phyloP scores from a whole-genome alignment of 1,284 basidiomycete genomes.

The Kalmanozyma brasiliensis region DNA sequence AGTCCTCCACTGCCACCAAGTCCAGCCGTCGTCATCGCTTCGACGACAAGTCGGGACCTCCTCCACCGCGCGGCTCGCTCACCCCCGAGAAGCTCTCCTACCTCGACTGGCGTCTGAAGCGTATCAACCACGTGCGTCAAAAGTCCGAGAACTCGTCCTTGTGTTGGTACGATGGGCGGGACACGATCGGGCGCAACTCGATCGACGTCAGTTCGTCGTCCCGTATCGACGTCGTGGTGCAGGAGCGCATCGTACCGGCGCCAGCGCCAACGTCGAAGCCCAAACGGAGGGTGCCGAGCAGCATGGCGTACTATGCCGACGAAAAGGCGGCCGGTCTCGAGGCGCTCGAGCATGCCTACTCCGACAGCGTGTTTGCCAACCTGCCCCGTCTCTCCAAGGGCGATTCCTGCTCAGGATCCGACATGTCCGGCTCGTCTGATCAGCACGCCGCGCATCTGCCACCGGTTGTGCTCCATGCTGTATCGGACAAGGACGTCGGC shows the following conservation, averaged over 20 bases:
- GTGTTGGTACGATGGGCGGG: slow-evolving; percentile 42
- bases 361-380: slow-evolving; percentile 31
- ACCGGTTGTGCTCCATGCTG: slow-evolving; percentile 18
- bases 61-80: slow-evolving; percentile 43
- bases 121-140: slow-evolving; percentile 36
- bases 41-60: slow-evolving; percentile 44
- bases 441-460: slow-evolving; percentile 18
- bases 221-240: background rate
- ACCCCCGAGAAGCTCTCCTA: slow-evolving; percentile 48
- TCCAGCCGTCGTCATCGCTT: slow-evolving; percentile 26
- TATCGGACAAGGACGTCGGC: slow-evolving; percentile 23
- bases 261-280: slow-evolving; percentile 8
- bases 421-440: slow-evolving; percentile 36
- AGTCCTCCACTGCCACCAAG: background rate
- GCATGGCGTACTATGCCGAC: slow-evolving; percentile 17
- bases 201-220: slow-evolving; percentile 12
- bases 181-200: slow-evolving; percentile 44
- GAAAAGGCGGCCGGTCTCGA: slow-evolving; percentile 35
- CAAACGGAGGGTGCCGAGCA: slow-evolving; percentile 5
- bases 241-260: background rate
- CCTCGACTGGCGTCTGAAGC: slow-evolving; percentile 50
- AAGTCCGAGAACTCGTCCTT: slow-evolving; percentile 23
- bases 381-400: slow-evolving; percentile 41
- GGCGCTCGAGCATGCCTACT: slow-evolving; percentile 27
- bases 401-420: slow-evolving; percentile 36